These are phyloP conservation scores for Cyclocybe cylindracea DNA, from an alignment of 768 basidiomycete genomes.

Conservation along the genomic window DNA sequence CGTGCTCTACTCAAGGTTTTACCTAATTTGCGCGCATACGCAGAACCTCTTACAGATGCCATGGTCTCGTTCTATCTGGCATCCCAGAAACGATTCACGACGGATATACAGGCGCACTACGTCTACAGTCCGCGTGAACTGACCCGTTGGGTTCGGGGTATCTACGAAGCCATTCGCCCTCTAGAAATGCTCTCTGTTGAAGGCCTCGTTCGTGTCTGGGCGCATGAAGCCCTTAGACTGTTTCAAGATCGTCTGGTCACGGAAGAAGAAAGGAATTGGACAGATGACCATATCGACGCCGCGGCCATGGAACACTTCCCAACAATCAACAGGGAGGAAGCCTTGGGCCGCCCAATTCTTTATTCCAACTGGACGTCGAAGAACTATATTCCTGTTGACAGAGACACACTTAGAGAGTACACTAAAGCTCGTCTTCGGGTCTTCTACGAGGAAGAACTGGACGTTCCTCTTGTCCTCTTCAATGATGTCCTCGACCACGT, in stretches of 20 bases:
- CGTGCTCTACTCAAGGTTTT: slow-evolving; percentile 94
- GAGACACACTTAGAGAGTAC: slow-evolving; percentile 91
- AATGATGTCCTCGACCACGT: slow-evolving; percentile 99
- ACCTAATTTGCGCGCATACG: slow-evolving; percentile 88
- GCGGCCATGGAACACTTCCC: slow-evolving; percentile 91
- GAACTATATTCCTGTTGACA: slow-evolving; percentile 92
- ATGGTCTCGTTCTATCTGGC: slow-evolving; percentile 97
- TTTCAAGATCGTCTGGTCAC: slow-evolving; percentile 97
- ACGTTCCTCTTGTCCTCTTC: slow-evolving; percentile 96
- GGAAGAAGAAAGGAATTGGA: slow-evolving; percentile 93
- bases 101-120: slow-evolving; percentile 97
- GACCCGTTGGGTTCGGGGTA: slow-evolving; percentile 95
- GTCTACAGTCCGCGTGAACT: slow-evolving; percentile 99
- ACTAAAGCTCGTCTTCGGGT: slow-evolving; percentile 95
- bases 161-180: slow-evolving; percentile 95
- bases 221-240: slow-evolving; percentile 93
- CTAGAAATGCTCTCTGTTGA: slow-evolving; percentile 93
- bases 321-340: slow-evolving; percentile 84
- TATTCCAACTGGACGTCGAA: slow-evolving; percentile 99
- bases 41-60: slow-evolving; percentile 93
- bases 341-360: slow-evolving; percentile 85
- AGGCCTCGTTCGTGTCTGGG: slow-evolving; percentile 96
- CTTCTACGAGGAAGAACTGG: slow-evolving; percentile 99
- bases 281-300: slow-evolving; percentile 86
- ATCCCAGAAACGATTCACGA: slow-evolving; percentile 93